Percentiles rank a stretch among this genome's conserved stretches.
phyloP scores from a whole-genome alignment of 176 grass and related monocot species.

The Eleusine coracana region DNA sequence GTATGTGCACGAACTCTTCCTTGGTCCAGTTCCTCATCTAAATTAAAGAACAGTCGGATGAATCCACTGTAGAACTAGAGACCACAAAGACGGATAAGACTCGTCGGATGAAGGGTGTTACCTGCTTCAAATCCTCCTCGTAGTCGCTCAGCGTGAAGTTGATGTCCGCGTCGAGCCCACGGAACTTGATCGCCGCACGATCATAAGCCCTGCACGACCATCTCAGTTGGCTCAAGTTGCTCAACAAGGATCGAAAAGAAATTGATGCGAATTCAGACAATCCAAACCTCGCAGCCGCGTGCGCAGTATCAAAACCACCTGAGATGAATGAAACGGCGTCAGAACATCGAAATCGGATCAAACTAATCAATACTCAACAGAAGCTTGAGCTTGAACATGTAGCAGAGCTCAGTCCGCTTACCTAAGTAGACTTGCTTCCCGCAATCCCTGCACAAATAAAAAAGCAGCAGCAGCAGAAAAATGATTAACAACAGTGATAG shows the following conservation, averaged over 20 bases:
- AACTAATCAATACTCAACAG: background rate
- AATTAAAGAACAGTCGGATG: conserved; percentile 11
- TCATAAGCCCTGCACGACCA: conserved; percentile 70
- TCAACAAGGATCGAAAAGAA: conserved; percentile 2
- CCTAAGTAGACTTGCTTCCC: conserved; percentile 98
- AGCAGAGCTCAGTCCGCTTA: conserved; percentile 44
- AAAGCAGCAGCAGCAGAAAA: background rate
- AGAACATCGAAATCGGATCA: conserved; percentile 16
- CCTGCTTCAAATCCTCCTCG: conserved; percentile 95
- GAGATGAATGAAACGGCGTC: conserved; percentile 6
- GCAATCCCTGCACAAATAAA: conserved; percentile 75
- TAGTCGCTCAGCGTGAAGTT: conserved; percentile 93
- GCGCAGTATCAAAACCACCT: conserved; percentile 98
- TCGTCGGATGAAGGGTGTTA: background rate
- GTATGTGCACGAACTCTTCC: conserved; percentile 98
- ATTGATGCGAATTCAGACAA: background rate
- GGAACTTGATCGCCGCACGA: conserved; percentile 94
- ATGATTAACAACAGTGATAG: conserved; percentile 18
- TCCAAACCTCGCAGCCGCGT: conserved; percentile 79
- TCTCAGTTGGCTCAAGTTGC: background rate
- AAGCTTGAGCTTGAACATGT: conserved; percentile 19
- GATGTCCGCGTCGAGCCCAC: conserved; percentile 90
- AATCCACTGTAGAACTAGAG: background rate
- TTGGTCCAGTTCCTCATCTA: conserved; percentile 91
- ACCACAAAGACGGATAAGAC: background rate